Evolutionary conservation across 2,329 filamentous ascomycete genomes (phyloP), one percentile per base, ranked within the genome.

Genomic region (Didymella lethalis): DNA sequence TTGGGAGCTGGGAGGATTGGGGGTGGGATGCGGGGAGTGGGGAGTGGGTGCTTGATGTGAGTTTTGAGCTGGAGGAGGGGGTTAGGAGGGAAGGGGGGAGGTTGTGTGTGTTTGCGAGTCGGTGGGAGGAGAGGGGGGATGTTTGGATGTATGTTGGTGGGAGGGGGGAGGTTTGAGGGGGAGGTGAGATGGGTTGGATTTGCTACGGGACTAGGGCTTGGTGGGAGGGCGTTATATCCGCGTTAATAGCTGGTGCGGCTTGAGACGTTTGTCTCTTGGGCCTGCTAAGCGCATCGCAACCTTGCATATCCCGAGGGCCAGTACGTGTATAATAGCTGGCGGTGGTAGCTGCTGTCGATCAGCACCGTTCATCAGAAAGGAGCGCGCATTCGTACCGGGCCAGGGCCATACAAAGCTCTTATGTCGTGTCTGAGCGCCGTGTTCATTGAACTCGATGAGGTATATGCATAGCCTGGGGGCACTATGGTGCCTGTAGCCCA

Each of bases 31-130:
- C 29, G 12, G 40, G 46, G 23, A 26, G 45, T 32, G 56, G 55
- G 26, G 56, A 54, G 50, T 59, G 56, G 56, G 50, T 46, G 20
- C 12, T 59, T 4, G 56, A 59, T 47, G 56, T 59, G 7, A 59
- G 56, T 10, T 14, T 14, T 28, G 56, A 59, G 46, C 12, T 59
- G 7, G 46, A 47, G 14, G 50, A 54, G 20, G 40, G 20, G 10
- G 23, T 20, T 12, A 45, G 31, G 32, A 40, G 8, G 7, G 26
- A 16, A 2, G 56, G 56, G 0, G 50, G 38, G 4, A 54, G n/a
- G 40, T 29, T 54, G 40, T 59, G 45, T 11, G 41, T 59, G 0
- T 59, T 59, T 47, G 56, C 50, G 12, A 54, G 50, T 41, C 20
- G 40, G 25, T 59, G 56, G 56, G 31, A 32, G 25, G 50, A 54